Evolutionary conservation across 495 filamentous ascomycete species (phyloP).

Genomic region (Aspergillus indologenus): DNA sequence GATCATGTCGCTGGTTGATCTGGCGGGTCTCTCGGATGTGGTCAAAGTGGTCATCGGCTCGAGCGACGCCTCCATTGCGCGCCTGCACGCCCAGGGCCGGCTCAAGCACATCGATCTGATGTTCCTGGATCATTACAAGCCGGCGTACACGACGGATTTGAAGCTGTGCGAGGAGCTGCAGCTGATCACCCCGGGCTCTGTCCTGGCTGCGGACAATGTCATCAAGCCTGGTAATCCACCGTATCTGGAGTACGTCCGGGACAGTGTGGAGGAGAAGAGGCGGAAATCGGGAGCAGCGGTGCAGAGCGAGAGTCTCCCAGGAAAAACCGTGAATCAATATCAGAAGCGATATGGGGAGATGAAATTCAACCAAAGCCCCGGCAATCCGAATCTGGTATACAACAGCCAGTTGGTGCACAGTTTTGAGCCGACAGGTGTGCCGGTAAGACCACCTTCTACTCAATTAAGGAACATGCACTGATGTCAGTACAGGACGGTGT

Average conservation of each 20-base stretch:
- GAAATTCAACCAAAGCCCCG: constrained; percentile 35
- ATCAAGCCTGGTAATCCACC: constrained; percentile 66
- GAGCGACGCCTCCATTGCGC: constrained; percentile 52
- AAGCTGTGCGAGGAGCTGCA: constrained; percentile 65
- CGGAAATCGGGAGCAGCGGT: not conserved
- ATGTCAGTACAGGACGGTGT: not conserved
- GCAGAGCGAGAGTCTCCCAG: not conserved
- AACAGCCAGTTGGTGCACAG: constrained; percentile 51
- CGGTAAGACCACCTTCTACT: not conserved
- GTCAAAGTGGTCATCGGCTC: constrained; percentile 64
- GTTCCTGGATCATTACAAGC: constrained; percentile 71
- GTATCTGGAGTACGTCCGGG: constrained; percentile 36
- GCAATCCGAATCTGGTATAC: constrained; percentile 59
- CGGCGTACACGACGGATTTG: constrained; percentile 60
- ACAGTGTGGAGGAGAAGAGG: not conserved
- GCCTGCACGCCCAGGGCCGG: constrained; percentile 33
- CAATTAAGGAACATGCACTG: not conserved
- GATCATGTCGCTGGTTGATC: constrained; percentile 52
- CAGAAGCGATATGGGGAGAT: not conserved
- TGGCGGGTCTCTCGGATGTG: constrained; percentile 60
- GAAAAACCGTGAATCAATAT: not conserved
- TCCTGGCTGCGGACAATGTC: constrained; percentile 68
- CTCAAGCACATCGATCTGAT: constrained; percentile 57
- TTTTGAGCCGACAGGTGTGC: constrained; percentile 7
- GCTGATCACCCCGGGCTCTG: constrained; percentile 53